A percentile compares a stretch with the other conserved stretches of the same genome.
Conservation (phyloP, 108 stramenopile genomes). For the Mayamaea pseudoterrestris region DNA sequence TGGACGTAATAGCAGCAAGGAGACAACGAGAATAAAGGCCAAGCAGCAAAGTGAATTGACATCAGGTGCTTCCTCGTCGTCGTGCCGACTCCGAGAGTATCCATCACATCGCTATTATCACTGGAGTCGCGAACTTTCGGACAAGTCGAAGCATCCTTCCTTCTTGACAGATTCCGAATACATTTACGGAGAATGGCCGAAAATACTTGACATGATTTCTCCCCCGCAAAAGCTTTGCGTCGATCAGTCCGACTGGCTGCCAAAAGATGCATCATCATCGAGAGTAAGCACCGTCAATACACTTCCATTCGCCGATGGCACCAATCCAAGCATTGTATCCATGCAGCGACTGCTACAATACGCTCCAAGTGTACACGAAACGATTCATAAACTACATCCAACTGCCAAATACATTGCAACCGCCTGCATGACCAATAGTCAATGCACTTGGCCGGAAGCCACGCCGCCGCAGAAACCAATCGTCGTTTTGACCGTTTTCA, state of each 20-base stretch:
- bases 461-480: slow-evolving; percentile 22
- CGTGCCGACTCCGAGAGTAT: slow-evolving; percentile 56
- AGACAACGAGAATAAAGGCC: too few relatives aligned
- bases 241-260: slow-evolving; percentile 60
- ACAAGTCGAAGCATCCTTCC: slow-evolving; percentile 12
- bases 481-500: slow-evolving; percentile 42
- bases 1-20: too few relatives aligned
- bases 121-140: not conserved
- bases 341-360: slow-evolving; percentile 13
- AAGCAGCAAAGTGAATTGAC: too few relatives aligned
- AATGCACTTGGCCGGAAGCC: slow-evolving; percentile 55
- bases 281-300: not conserved
- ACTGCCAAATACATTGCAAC: slow-evolving; percentile 20
- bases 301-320: slow-evolving; percentile 75
- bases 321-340: slow-evolving; percentile 64
- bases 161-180: slow-evolving; percentile 55
- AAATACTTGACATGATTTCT: slow-evolving; percentile 7
- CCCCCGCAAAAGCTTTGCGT: slow-evolving; percentile 35
- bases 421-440: slow-evolving; percentile 56
- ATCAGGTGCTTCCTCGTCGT: too few relatives aligned
- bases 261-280: not conserved
- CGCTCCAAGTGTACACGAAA: not conserved
- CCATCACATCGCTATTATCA: slow-evolving; percentile 56
- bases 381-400: too few relatives aligned
- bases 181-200: slow-evolving; percentile 61